A percentile compares a stretch with the other conserved stretches of the same genome.
Evolutionary conservation across 176 grass and related monocot genomes (phyloP).

Genomic region (Zea luxurians): DNA sequence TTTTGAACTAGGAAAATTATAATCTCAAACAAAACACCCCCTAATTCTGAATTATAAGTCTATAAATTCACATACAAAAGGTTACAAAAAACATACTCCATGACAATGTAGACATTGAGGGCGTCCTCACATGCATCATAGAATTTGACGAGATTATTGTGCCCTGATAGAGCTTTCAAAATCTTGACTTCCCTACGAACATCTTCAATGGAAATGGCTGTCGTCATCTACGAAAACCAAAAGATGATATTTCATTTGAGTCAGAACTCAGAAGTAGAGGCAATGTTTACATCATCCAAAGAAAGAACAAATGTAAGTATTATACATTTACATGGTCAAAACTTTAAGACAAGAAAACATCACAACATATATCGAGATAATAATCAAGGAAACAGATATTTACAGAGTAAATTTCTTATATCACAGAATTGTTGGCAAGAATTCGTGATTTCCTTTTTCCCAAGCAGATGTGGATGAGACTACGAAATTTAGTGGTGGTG

Average conservation of each 20-base stretch:
- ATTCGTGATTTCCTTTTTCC: not conserved
- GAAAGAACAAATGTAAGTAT: not conserved
- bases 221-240: conserved; percentile 85
- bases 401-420: conserved; percentile 2
- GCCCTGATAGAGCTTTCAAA: conserved; percentile 95
- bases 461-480: not conserved
- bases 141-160: conserved; percentile 96
- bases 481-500: not conserved
- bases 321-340: not conserved
- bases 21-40: not conserved
- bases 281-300: not conserved
- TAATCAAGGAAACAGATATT: conserved; percentile 7
- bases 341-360: conserved; percentile 16
- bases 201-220: conserved; percentile 99
- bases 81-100: conserved; percentile 90
- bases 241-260: conserved; percentile 6
- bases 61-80: conserved; percentile 30
- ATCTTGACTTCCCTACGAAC: conserved; percentile 97
- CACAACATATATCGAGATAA: conserved; percentile 19
- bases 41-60: conserved; percentile 13
- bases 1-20: conserved; percentile 25
- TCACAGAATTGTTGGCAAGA: not conserved
- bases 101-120: conserved; percentile 99
- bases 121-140: conserved; percentile 99
- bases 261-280: conserved; percentile 4